A percentile compares a stretch with the other conserved stretches of the same genome.
phyloP scores from a whole-genome alignment of 2,329 filamentous ascomycete genomes.

The Alternaria sp. region DNA sequence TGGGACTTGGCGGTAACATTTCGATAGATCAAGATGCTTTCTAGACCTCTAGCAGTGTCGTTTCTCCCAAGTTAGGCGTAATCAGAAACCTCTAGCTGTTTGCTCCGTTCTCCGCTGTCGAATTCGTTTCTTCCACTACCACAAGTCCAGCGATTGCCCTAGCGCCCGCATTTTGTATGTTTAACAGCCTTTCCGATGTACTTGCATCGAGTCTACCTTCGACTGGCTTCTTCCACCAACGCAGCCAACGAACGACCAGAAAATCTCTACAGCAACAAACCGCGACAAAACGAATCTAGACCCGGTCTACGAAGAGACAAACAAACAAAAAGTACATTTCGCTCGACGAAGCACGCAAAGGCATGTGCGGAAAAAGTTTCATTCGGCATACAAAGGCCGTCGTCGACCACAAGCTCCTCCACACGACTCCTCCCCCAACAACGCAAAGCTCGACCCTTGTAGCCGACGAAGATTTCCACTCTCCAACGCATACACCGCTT shows the following conservation, averaged over 20 bases:
- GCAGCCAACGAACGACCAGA: neutral
- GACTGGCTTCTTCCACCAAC: neutral
- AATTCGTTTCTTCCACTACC: neutral
- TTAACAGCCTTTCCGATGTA: neutral
- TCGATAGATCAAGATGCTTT: neutral
- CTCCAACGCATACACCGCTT: neutral
- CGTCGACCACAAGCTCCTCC: neutral
- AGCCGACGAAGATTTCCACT: neutral
- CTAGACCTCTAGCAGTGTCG: neutral
- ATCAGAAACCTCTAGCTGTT: neutral
- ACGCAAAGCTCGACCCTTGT: neutral
- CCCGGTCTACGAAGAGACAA: neutral
- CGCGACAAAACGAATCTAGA: neutral
- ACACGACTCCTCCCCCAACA: neutral
- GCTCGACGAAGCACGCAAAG: neutral
- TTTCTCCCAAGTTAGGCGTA: neutral
- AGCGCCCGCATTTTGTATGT: neutral
- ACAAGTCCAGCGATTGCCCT: no score
- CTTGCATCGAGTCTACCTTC: no score
- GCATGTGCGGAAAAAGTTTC: neutral
- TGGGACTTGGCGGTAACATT: neutral
- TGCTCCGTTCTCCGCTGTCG: neutral
- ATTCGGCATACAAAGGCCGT: neutral
- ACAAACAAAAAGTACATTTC: neutral
- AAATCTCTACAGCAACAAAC: no score